Evolutionary conservation across 441 rosid genomes (phyloP), one percentile per base, ranked within the genome.

Genomic region (Pelargonium citronellum): DNA sequence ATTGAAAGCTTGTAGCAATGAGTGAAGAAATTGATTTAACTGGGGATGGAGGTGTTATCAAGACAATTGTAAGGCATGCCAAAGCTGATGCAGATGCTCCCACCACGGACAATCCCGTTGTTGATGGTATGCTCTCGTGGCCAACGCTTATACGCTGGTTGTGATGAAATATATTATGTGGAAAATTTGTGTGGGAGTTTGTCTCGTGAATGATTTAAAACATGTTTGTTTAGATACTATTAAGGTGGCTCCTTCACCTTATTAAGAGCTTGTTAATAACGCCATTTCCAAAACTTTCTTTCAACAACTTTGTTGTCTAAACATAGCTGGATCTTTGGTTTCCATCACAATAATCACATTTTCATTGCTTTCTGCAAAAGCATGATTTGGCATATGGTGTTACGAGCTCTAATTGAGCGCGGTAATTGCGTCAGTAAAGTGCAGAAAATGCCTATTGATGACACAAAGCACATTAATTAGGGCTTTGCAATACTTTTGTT

Each of bases 21-120:
- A 84, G 82, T 3, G 97, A 87, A 69, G 78, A 71, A 10, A 64
- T 87, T 46, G 91, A 90, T 78, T 85, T 95, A 76, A 82, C 73
- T 62, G 93, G 92, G n/a, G 91, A 95, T 82, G 98, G 90, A 75
- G 97, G 97, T 55, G 93, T 95, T 44, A 12, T 88, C 76, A 92
- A 89, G 84, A 80, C 81, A 67, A 83, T 89, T 57, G 57, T 90
- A 19, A 83, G 86, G 74, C 83, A 80, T 17, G 89, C 96, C 47
- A 90, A 87, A 75, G 79, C 86, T 11, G 91, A 79, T 77, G 95
- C 96, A 0, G 60, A 79, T 66, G 69, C 80, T 43, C 95, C 98
- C 30, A 82, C 94, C 0, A 88, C 87, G 71, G 92, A 91, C 84
- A 85, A 87, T 80, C 97, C 98, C 75, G 78, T 90, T n/a, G 97